phyloP scores from a whole-genome alignment of 495 filamentous ascomycete species.

The Neurospora sp. region DNA sequence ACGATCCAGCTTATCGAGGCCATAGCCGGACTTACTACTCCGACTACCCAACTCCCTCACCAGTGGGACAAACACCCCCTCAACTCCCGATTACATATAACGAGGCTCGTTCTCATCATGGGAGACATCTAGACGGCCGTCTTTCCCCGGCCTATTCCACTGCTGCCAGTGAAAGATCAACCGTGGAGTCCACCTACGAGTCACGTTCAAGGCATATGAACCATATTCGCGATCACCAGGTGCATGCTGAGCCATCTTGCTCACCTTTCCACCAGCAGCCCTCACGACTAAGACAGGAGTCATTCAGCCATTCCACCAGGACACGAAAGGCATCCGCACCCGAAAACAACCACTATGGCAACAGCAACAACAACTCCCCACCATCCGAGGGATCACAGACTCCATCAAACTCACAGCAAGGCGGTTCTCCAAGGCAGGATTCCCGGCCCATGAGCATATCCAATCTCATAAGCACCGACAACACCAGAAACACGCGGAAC shows the following conservation, averaged over 20 bases:
- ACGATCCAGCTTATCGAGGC: slow-evolving; percentile 17
- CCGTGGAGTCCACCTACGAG: slow-evolving; percentile 25
- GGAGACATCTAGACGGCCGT: slow-evolving; percentile 24
- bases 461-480: slow-evolving; percentile 30
- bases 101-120: slow-evolving; percentile 21
- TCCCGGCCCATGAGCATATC: slow-evolving; percentile 36
- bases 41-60: slow-evolving; percentile 28
- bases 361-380: slow-evolving; percentile 7
- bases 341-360: background rate
- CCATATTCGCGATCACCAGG: slow-evolving; percentile 7
- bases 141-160: slow-evolving; percentile 27
- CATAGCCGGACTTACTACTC: slow-evolving; percentile 15
- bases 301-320: slow-evolving; percentile 12
- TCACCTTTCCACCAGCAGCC: slow-evolving; percentile 13
- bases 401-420: slow-evolving; percentile 15
- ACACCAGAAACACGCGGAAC: slow-evolving; percentile 16
- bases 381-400: slow-evolving; percentile 14
- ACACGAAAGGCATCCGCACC: background rate
- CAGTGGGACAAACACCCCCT: slow-evolving; percentile 26
- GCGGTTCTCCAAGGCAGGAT: slow-evolving; percentile 22
- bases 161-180: slow-evolving; percentile 25
- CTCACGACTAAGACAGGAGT: slow-evolving; percentile 11
- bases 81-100: slow-evolving; percentile 23
- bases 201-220: slow-evolving; percentile 17
- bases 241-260: slow-evolving; percentile 12